Conservation (phyloP, 768 basidiomycete species). For the Hericium rajendrae region DNA sequence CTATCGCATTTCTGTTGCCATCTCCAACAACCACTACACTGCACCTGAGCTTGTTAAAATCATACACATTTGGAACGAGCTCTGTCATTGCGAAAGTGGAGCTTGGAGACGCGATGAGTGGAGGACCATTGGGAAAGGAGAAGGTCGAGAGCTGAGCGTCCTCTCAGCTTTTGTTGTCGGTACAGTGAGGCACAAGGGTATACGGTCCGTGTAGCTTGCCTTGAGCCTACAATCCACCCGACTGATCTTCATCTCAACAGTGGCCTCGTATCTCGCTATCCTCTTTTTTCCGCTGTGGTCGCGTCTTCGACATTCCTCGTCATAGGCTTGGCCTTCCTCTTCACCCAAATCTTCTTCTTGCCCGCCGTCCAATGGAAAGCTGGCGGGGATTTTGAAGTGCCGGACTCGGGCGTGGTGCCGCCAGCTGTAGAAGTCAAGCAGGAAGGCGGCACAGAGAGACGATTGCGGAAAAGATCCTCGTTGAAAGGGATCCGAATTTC, state of each 20-base stretch:
- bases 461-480: background rate
- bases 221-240: background rate
- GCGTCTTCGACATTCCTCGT: slow-evolving; percentile 26
- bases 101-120: slow-evolving; percentile 64
- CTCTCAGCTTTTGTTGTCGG: slow-evolving; percentile 53
- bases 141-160: slow-evolving; percentile 67
- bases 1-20: slow-evolving; percentile 21
- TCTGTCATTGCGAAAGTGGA: slow-evolving; percentile 51
- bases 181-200: slow-evolving; percentile 51
- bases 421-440: background rate
- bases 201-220: slow-evolving; percentile 39
- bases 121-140: slow-evolving; percentile 56
- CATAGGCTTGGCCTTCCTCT: slow-evolving; percentile 23
- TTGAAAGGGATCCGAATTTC: slow-evolving; percentile 10
- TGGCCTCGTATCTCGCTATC: slow-evolving; percentile 62
- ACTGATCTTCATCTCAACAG: slow-evolving; percentile 26
- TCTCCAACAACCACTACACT: slow-evolving; percentile 35
- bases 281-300: slow-evolving; percentile 43
- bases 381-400: background rate
- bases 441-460: background rate
- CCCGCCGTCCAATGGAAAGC: slow-evolving; percentile 22
- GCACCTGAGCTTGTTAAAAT: slow-evolving; percentile 46
- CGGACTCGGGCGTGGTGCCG: background rate
- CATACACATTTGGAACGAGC: slow-evolving; percentile 40
- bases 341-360: slow-evolving; percentile 20